phyloP scores from a whole-genome alignment of 2,329 filamentous ascomycete genomes.

The Sphaerulina vaccinii region DNA sequence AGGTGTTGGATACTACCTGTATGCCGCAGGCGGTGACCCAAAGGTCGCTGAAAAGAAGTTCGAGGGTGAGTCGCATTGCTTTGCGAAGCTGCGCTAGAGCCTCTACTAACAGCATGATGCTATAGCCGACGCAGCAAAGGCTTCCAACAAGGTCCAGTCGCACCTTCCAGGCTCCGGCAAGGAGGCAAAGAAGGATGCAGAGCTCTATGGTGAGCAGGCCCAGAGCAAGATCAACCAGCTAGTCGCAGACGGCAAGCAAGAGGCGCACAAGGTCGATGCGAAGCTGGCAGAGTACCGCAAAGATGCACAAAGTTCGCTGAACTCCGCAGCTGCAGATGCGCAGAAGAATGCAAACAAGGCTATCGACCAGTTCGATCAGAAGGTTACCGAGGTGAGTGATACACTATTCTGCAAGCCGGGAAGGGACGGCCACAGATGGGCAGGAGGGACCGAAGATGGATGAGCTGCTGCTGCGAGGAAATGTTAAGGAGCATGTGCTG shows the following conservation, averaged over 20 bases:
- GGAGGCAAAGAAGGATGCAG: slow-evolving; percentile 62
- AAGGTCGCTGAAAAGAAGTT: slow-evolving; percentile 82
- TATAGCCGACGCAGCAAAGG: slow-evolving; percentile 72
- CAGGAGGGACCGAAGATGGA: slow-evolving; percentile 13
- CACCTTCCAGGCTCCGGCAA: slow-evolving; percentile 63
- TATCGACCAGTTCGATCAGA: slow-evolving; percentile 78
- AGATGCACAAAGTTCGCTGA: slow-evolving; percentile 56
- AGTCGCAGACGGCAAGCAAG: slow-evolving; percentile 61
- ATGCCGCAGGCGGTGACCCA: slow-evolving; percentile 76
- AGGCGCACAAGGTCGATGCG: slow-evolving; percentile 36
- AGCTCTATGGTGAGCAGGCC: slow-evolving; percentile 43
- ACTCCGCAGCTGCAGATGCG: slow-evolving; percentile 59
- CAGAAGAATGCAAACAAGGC: slow-evolving; percentile 42
- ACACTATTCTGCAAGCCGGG: slow-evolving; percentile 21
- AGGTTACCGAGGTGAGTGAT: slow-evolving; percentile 54
- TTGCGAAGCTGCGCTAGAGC: not conserved
- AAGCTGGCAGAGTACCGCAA: slow-evolving; percentile 28
- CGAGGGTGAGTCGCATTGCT: slow-evolving; percentile 64
- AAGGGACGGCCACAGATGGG: slow-evolving; percentile 21
- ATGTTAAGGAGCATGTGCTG: slow-evolving; percentile 8
- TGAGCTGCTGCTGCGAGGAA: slow-evolving; percentile 1
- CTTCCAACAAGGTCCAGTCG: slow-evolving; percentile 64
- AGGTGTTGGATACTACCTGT: slow-evolving; percentile 85
- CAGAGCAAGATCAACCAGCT: slow-evolving; percentile 61
- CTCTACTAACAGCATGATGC: slow-evolving; percentile 2